phyloP scores from a whole-genome alignment of 2,329 filamentous ascomycete genomes.

The Colletotrichum plurivorum region DNA sequence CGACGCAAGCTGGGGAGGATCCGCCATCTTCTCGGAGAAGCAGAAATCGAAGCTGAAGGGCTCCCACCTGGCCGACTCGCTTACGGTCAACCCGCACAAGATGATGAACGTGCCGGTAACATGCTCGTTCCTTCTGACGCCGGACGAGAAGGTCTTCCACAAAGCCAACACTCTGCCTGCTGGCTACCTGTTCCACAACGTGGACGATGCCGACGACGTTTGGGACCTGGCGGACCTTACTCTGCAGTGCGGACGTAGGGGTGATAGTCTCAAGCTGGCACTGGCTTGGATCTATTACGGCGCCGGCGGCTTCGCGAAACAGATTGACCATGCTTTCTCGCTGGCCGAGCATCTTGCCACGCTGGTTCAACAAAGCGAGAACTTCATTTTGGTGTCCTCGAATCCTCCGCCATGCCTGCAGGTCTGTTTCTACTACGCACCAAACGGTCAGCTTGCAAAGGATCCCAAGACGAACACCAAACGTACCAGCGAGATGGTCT shows the following conservation, averaged over 20 bases:
- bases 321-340: conserved; percentile 81
- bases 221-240: conserved; percentile 95
- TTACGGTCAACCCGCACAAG: conserved; percentile 96
- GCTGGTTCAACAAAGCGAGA: conserved; percentile 65
- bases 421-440: conserved; percentile 92
- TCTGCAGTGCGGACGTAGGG: conserved; percentile 90
- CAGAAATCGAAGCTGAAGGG: conserved; percentile 78
- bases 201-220: conserved; percentile 68
- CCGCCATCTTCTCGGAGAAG: conserved; percentile 80
- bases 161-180: conserved; percentile 88
- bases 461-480: conserved; percentile 62
- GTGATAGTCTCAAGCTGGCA: conserved; percentile 89
- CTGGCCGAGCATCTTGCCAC: conserved; percentile 78
- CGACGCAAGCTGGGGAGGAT: conserved; percentile 92
- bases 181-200: conserved; percentile 85
- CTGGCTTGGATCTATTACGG: conserved; percentile 94
- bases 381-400: conserved; percentile 80
- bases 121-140: conserved; percentile 88
- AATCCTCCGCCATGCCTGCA: conserved; percentile 91
- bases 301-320: conserved; percentile 76
- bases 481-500: conserved; percentile 64
- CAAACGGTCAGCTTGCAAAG: conserved; percentile 63
- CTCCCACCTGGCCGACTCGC: conserved; percentile 80
- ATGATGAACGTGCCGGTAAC: conserved; percentile 95
- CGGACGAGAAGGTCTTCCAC: conserved; percentile 84